These are phyloP conservation scores for Myxozyma mucilagina DNA, from an alignment of 805 yeast species.

Conservation along the genomic window DNA sequence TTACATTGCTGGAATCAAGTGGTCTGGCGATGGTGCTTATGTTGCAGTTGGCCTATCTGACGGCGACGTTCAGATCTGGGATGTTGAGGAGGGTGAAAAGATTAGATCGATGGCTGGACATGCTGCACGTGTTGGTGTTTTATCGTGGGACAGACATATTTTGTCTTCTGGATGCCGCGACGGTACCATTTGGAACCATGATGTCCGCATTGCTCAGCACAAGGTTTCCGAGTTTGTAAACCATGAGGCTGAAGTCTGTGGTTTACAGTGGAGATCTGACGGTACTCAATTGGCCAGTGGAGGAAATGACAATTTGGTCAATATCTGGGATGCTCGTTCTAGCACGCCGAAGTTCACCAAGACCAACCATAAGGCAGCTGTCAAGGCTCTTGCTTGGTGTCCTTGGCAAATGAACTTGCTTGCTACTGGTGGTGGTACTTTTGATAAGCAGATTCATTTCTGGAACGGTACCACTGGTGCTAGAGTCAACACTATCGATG, in stretches of 20 bases:
- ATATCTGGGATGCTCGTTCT: constrained; percentile 87
- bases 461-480: constrained; percentile 95
- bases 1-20: constrained; percentile 68
- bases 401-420: constrained; percentile 78
- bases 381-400: constrained; percentile 93
- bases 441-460: constrained; percentile 84
- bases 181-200: constrained; percentile 84
- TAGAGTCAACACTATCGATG: constrained; percentile 78
- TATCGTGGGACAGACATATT: constrained; percentile 80
- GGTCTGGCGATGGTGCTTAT: constrained; percentile 91
- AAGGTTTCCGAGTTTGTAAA: constrained; percentile 58
- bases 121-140: constrained; percentile 76
- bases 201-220: constrained; percentile 83
- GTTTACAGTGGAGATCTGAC: constrained; percentile 79
- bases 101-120: constrained; percentile 72
- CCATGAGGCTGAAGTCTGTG: constrained; percentile 91
- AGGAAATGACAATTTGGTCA: constrained; percentile 90
- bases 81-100: constrained; percentile 71
- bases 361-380: constrained; percentile 86
- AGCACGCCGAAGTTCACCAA: constrained; percentile 69
- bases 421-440: constrained; percentile 97
- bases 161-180: constrained; percentile 84
- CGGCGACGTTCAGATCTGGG: constrained; percentile 92
- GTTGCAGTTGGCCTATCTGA: constrained; percentile 80
- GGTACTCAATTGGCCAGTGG: constrained; percentile 88